A percentile compares a stretch with the other conserved stretches of the same genome.
These are phyloP conservation scores for Apiospora arundinis DNA, from an alignment of 2,329 filamentous ascomycete genomes.

Conservation along the genomic window DNA sequence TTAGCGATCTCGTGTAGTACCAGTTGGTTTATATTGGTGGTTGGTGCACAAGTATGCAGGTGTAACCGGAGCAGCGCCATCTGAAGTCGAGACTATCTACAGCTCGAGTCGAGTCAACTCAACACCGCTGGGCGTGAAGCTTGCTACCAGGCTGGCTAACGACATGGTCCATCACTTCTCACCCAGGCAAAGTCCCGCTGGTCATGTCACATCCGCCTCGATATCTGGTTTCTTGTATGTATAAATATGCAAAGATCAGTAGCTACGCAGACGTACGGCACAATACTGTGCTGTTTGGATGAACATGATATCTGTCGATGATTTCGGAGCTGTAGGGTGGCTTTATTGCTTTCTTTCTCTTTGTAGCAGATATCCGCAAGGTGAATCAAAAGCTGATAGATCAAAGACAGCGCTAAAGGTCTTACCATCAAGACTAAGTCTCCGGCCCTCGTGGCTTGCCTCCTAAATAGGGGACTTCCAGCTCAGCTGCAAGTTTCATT, in stretches of 20 bases:
- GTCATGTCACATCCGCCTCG: slow-evolving; percentile 3
- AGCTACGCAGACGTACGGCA: not conserved
- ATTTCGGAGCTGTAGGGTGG: not conserved
- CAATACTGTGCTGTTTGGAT: not conserved
- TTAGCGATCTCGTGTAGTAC: slow-evolving; percentile 38
- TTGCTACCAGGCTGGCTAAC: slow-evolving; percentile 11
- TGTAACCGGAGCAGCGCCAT: slow-evolving; percentile 30
- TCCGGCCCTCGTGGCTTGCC: slow-evolving; percentile 1
- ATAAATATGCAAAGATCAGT: not conserved
- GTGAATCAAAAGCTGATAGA: slow-evolving; percentile 5
- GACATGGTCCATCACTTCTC: not conserved
- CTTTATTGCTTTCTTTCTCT: not conserved
- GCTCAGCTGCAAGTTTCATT: slow-evolving; percentile 16
- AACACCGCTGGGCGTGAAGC: not conserved
- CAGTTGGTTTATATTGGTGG: slow-evolving; percentile 29
- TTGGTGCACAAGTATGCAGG: slow-evolving; percentile 32
- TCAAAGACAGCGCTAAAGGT: not conserved
- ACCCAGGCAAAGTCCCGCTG: not conserved
- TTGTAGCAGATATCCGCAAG: not conserved
- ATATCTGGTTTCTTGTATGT: not conserved
- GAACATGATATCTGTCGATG: not conserved
- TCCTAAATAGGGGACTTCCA: not conserved
- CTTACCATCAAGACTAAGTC: not conserved
- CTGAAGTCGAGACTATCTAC: slow-evolving; percentile 26
- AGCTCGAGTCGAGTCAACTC: not conserved